Conservation (phyloP, 2,329 filamentous ascomycete species). For the Beauveria pseudobassiana region DNA sequence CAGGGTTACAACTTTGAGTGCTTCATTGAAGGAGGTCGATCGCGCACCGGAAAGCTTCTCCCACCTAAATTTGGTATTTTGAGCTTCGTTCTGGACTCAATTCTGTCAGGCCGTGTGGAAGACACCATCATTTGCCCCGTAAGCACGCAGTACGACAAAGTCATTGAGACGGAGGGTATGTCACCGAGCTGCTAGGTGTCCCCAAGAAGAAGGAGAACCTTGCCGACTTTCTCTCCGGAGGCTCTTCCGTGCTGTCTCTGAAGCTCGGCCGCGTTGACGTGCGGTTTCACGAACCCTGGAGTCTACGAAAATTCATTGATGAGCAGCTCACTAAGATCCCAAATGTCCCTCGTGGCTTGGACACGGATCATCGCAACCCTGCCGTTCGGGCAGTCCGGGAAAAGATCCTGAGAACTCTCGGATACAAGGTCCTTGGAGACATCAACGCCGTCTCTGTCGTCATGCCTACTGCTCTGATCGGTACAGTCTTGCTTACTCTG, state of each 20-base stretch:
- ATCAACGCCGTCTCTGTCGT: slow-evolving; percentile 96
- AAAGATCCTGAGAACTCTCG: slow-evolving; percentile 74
- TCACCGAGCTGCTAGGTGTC: slow-evolving; percentile 84
- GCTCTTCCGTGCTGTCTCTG: slow-evolving; percentile 78
- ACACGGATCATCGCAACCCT: slow-evolving; percentile 38
- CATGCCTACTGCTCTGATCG: slow-evolving; percentile 95
- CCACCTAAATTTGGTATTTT: slow-evolving; percentile 95
- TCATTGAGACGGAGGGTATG: slow-evolving; percentile 96
- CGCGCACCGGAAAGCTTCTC: slow-evolving; percentile 85
- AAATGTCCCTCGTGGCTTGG: slow-evolving; percentile 31
- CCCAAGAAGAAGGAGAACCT: slow-evolving; percentile 96
- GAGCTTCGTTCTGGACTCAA: slow-evolving; percentile 82
- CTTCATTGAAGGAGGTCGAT: slow-evolving; percentile 93
- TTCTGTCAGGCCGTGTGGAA: slow-evolving; percentile 78
- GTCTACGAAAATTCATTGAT: slow-evolving; percentile 70
- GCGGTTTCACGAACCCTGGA: slow-evolving; percentile 95
- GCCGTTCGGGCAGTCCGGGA: slow-evolving; percentile 51
- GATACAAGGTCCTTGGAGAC: slow-evolving; percentile 85
- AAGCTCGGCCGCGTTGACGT: slow-evolving; percentile 90
- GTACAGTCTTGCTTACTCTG: slow-evolving; percentile 84
- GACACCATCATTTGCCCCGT: slow-evolving; percentile 94
- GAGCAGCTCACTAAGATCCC: slow-evolving; percentile 59
- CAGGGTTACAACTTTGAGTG: slow-evolving; percentile 94
- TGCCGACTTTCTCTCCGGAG: slow-evolving; percentile 75
- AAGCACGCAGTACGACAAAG: slow-evolving; percentile 97